Percentiles rank a stretch among this genome's conserved stretches.
These are phyloP conservation scores for Calonectria hongkongensis DNA, from an alignment of 2,329 filamentous ascomycete species.

Conservation along the genomic window DNA sequence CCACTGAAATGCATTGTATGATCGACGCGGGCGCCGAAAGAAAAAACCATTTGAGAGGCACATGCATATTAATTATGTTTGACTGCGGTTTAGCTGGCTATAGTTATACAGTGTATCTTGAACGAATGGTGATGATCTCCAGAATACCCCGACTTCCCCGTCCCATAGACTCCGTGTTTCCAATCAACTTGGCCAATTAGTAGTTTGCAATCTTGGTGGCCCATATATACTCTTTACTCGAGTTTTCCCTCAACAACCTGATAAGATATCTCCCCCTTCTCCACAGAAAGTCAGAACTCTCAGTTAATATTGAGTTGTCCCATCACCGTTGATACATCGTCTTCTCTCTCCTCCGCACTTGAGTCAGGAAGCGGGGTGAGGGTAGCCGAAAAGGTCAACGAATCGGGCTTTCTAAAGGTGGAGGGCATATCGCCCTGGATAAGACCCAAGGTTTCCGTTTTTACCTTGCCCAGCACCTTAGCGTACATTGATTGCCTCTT, in stretches of 20 bases:
- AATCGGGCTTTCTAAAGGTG: conserved; percentile 38
- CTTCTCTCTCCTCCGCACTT: not conserved
- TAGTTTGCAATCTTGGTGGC: not conserved
- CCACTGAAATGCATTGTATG: not conserved
- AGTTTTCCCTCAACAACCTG: not conserved
- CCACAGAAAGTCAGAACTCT: not conserved
- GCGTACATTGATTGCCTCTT: conserved; percentile 32
- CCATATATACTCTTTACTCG: too few relatives aligned
- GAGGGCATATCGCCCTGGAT: conserved; percentile 35
- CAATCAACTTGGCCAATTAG: not conserved
- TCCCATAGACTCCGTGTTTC: too few relatives aligned
- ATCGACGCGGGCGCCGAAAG: not conserved
- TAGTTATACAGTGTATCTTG: not conserved
- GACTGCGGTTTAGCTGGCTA: too few relatives aligned
- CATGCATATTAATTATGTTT: not conserved
- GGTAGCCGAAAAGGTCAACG: conserved; percentile 63
- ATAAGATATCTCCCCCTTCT: not conserved
- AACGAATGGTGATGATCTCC: not conserved
- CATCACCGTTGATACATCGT: not conserved
- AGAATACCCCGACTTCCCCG: not conserved
- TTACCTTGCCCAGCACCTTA: conserved; percentile 33
- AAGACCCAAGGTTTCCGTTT: conserved; percentile 40
- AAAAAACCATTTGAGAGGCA: not conserved
- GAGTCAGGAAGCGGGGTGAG: conserved; percentile 69
- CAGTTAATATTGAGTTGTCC: not conserved